phyloP scores from a whole-genome alignment of 2,329 filamentous ascomycete genomes.

The Lachnellula arida region DNA sequence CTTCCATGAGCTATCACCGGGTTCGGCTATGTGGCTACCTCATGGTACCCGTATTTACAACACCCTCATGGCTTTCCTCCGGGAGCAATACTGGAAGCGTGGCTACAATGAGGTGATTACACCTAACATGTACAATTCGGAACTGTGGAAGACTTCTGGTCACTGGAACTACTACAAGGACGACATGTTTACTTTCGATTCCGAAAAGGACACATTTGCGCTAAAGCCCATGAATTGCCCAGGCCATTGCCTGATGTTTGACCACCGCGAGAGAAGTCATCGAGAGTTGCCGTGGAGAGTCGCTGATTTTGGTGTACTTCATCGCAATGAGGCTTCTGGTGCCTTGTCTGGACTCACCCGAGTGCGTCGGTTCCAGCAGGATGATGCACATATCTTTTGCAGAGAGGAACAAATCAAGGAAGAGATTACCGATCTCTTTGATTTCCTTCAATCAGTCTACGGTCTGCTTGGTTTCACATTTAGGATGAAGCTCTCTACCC shows the following conservation, averaged over 20 bases:
- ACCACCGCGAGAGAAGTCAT: conserved; percentile 78
- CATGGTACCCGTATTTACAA: conserved; percentile 95
- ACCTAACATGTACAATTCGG: conserved; percentile 93
- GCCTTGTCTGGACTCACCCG: conserved; percentile 86
- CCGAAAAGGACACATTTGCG: conserved; percentile 80
- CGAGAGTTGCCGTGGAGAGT: conserved; percentile 85
- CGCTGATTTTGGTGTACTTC: conserved; percentile 92
- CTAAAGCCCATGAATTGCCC: conserved; percentile 99
- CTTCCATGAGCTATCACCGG: conserved; percentile 91
- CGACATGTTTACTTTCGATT: conserved; percentile 85
- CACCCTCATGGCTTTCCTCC: conserved; percentile 73
- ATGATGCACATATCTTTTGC: conserved; percentile 96
- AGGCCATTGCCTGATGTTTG: conserved; percentile 85
- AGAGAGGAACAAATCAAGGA: conserved; percentile 68
- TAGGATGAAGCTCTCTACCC: conserved; percentile 90
- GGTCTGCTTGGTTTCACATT: conserved; percentile 84
- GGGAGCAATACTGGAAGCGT: conserved; percentile 85
- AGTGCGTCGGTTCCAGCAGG: conserved; percentile 91
- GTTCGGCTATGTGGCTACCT: conserved; percentile 86
- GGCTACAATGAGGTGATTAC: conserved; percentile 94
- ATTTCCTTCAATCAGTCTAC: conserved; percentile 78
- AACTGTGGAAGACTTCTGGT: conserved; percentile 90
- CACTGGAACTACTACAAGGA: conserved; percentile 94
- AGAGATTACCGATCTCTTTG: conserved; percentile 79
- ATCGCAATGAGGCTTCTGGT: conserved; percentile 92